Evolutionary conservation across 129 eudicot genomes (phyloP).

Genomic region (Artemisia annua): DNA sequence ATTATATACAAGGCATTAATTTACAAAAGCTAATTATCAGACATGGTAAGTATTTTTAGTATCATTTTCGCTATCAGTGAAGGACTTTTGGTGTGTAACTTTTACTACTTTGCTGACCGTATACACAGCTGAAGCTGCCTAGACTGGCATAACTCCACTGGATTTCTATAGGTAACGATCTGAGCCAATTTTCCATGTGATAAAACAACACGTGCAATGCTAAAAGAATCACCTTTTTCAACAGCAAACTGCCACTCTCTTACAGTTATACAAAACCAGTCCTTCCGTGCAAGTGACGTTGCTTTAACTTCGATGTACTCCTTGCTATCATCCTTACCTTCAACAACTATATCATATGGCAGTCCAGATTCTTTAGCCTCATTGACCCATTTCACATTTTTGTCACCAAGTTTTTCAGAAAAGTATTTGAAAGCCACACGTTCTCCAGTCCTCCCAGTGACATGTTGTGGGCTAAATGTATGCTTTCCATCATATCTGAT

Average conservation of each 20-base stretch:
- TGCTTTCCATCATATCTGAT: too few relatives aligned
- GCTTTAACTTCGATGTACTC: conserved; percentile 81
- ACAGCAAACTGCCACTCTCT: conserved; percentile 74
- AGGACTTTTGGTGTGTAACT: not conserved
- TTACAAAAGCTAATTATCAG: not conserved
- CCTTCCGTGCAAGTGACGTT: conserved; percentile 47
- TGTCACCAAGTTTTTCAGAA: conserved; percentile 27
- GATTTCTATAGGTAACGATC: conserved; percentile 56
- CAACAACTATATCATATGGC: conserved; percentile 65
- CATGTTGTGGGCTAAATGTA: conserved; percentile 31
- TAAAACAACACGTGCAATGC: conserved; percentile 64
- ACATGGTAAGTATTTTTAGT: too few relatives aligned
- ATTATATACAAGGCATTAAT: not conserved
- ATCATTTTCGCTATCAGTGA: too few relatives aligned
- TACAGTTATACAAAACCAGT: conserved; percentile 53
- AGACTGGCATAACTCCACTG: conserved; percentile 47
- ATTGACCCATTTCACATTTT: conserved; percentile 63
- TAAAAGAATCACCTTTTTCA: conserved; percentile 65
- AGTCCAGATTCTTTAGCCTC: conserved; percentile 61
- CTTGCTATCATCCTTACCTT: conserved; percentile 34
- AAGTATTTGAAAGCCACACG: conserved; percentile 55
- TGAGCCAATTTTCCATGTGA: conserved; percentile 39
- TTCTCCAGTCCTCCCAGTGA: conserved; percentile 68
- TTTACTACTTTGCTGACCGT: conserved; percentile 37
- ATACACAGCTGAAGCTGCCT: conserved; percentile 61